phyloP scores from a whole-genome alignment of 495 filamentous ascomycete species.

The Neurospora sp. region DNA sequence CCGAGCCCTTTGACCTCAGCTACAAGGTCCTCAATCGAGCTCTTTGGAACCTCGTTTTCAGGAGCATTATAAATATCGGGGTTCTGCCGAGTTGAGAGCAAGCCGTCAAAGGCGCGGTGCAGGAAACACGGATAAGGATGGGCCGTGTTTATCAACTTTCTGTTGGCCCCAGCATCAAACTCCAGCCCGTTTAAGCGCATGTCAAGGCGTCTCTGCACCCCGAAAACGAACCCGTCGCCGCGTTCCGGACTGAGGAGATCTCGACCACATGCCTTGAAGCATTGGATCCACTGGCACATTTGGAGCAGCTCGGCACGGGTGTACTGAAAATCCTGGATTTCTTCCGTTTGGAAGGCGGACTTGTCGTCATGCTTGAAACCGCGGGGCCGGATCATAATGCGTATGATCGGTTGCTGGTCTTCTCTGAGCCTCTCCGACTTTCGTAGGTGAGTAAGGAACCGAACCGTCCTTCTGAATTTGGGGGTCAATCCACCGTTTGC shows the following conservation, averaged over 20 bases:
- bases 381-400: slow-evolving; percentile 38
- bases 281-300: slow-evolving; percentile 10
- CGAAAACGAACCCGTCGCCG: slow-evolving; percentile 40
- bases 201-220: slow-evolving; percentile 5
- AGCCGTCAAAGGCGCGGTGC: slow-evolving; percentile 35
- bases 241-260: slow-evolving; percentile 10
- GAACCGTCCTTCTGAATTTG: neutral
- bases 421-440: neutral
- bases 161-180: slow-evolving; percentile 17
- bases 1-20: slow-evolving; percentile 16
- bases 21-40: slow-evolving; percentile 11
- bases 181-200: slow-evolving; percentile 2
- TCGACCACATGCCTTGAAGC: slow-evolving; percentile 11
- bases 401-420: slow-evolving; percentile 7
- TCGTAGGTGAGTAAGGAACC: neutral
- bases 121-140: slow-evolving; percentile 21
- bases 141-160: slow-evolving; percentile 15
- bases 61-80: neutral
- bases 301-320: slow-evolving; percentile 23
- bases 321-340: slow-evolving; percentile 30
- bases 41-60: neutral
- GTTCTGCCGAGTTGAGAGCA: slow-evolving; percentile 6
- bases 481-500: neutral
- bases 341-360: neutral
- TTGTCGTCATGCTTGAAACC: slow-evolving; percentile 6